Conservation (phyloP, 495 filamentous ascomycete species). For the Wilcoxina mikolae region DNA sequence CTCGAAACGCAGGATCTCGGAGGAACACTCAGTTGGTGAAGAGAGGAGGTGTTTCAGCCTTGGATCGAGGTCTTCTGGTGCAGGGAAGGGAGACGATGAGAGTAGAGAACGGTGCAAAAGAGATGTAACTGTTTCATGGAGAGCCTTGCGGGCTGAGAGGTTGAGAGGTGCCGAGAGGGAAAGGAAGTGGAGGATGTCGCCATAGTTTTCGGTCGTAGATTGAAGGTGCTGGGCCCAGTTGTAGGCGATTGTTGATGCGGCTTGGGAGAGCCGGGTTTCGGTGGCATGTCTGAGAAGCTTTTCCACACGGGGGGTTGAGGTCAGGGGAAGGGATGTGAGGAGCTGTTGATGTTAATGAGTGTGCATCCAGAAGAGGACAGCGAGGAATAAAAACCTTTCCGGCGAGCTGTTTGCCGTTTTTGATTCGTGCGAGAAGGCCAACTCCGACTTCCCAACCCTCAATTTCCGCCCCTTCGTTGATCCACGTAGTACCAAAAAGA, state of each 20-base stretch:
- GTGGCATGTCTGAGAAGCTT: slow-evolving; percentile 23
- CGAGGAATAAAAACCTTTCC: slow-evolving; percentile 14
- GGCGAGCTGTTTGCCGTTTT: slow-evolving; percentile 17
- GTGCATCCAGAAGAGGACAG: not conserved
- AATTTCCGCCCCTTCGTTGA: slow-evolving; percentile 21
- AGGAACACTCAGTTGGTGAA: slow-evolving; percentile 14
- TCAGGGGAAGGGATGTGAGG: slow-evolving; percentile 16
- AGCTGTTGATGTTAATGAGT: slow-evolving; percentile 3
- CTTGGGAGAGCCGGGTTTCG: slow-evolving; percentile 14
- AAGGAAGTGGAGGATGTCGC: slow-evolving; percentile 25
- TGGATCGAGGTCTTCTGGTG: slow-evolving; percentile 11
- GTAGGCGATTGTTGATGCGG: slow-evolving; percentile 20
- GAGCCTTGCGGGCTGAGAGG: slow-evolving; percentile 2
- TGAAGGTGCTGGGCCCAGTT: slow-evolving; percentile 22
- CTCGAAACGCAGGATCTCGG: slow-evolving; percentile 26
- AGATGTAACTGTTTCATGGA: slow-evolving; percentile 18
- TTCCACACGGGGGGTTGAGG: slow-evolving; percentile 19
- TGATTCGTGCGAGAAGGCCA: slow-evolving; percentile 16
- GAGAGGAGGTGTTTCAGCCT: slow-evolving; percentile 16
- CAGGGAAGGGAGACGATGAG: slow-evolving; percentile 12
- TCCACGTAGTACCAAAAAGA: slow-evolving; percentile 23
- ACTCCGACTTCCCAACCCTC: slow-evolving; percentile 27
- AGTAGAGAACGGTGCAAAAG: slow-evolving; percentile 19
- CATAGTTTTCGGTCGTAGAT: slow-evolving; percentile 14
- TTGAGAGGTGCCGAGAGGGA: slow-evolving; percentile 18